Evolutionary conservation across 257 asterid genomes (phyloP).

Genomic region (Solanum neorickii): DNA sequence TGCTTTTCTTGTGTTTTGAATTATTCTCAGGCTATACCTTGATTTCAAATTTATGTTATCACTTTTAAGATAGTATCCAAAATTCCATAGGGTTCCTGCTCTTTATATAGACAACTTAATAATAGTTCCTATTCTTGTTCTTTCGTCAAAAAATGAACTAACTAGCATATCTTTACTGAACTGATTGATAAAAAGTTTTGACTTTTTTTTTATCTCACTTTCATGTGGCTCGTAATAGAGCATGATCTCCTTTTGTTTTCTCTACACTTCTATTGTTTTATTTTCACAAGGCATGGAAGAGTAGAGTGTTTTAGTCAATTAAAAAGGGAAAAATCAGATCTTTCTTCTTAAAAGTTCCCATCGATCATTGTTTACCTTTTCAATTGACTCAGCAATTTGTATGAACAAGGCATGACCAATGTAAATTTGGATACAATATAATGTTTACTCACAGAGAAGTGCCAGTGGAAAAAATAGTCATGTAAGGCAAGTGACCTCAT

Average conservation of each 20-base stretch:
- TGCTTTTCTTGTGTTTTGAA: background rate
- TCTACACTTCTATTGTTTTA: background rate
- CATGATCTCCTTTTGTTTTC: background rate
- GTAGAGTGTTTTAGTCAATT: background rate
- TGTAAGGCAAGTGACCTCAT: background rate
- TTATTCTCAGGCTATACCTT: background rate
- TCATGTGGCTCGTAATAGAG: background rate
- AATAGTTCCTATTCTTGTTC: background rate
- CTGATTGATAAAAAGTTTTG: background rate
- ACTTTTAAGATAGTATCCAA: background rate
- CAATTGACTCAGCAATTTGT: background rate
- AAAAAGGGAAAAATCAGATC: background rate
- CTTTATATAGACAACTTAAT: background rate
- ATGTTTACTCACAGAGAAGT: background rate
- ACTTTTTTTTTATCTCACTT: background rate
- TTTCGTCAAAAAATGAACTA: background rate
- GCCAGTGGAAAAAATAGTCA: background rate
- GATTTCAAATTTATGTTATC: background rate
- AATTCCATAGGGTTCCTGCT: background rate
- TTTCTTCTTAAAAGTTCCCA: background rate
- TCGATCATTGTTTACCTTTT: background rate
- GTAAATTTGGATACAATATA: background rate
- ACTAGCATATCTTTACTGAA: background rate
- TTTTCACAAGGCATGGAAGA: background rate
- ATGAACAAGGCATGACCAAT: background rate